Percentiles rank a stretch among this genome's conserved stretches.
Conservation (phyloP, 2,329 filamentous ascomycete species). For the Fusarium falciforme region DNA sequence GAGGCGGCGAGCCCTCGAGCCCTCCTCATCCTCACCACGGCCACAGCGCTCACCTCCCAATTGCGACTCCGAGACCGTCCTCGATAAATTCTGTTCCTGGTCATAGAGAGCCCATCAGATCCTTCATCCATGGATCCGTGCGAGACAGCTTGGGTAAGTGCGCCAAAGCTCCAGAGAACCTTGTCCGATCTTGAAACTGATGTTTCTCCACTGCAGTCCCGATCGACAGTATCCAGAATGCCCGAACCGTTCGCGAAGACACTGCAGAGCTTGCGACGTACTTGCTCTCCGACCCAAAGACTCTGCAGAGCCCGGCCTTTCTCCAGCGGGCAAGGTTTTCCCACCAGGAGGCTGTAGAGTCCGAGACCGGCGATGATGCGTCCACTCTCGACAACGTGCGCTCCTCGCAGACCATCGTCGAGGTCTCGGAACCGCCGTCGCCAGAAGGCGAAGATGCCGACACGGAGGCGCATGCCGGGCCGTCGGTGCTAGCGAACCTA, state of each 20-base stretch:
- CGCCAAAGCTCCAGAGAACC: background rate
- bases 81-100: constrained; percentile 50
- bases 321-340: constrained; percentile 52
- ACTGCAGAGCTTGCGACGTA: constrained; percentile 89
- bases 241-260: constrained; percentile 83
- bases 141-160: constrained; percentile 68
- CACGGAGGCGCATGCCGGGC: constrained; percentile 41
- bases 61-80: constrained; percentile 51
- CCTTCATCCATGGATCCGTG: constrained; percentile 75
- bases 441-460: constrained; percentile 35
- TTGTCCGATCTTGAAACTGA: background rate
- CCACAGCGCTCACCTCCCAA: constrained; percentile 28
- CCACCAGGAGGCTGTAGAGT: constrained; percentile 42
- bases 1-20: constrained; percentile 44
- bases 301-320: constrained; percentile 58
- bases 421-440: constrained; percentile 65
- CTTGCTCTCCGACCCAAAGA: constrained; percentile 74
- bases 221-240: constrained; percentile 78
- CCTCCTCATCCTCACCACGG: constrained; percentile 32
- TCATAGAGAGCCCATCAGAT: constrained; percentile 75
- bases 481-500: constrained; percentile 62
- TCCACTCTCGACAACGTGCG: constrained; percentile 39
- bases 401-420: constrained; percentile 65
- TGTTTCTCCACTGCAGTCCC: constrained; percentile 52
- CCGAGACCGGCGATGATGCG: constrained; percentile 38